Conservation (phyloP, 1,284 basidiomycete species). For the Rhodotorula sp. region DNA sequence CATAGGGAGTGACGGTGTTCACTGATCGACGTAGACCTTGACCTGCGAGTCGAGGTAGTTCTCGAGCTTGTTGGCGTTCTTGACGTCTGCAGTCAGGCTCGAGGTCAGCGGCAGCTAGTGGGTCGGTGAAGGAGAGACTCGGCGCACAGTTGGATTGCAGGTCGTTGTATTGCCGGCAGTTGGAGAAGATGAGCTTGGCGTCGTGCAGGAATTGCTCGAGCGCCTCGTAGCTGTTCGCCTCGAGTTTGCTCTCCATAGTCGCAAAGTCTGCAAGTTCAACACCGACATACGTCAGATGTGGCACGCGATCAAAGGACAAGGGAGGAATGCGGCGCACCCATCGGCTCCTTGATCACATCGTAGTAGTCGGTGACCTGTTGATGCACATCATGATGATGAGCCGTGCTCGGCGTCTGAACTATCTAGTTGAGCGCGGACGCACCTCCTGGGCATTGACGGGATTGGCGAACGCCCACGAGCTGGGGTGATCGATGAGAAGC, state of each 20-base stretch:
- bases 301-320: not conserved
- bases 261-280: constrained; percentile 65
- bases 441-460: constrained; percentile 86
- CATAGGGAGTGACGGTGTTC: not conserved
- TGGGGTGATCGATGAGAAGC: constrained; percentile 77
- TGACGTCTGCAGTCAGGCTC: constrained; percentile 57
- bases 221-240: constrained; percentile 69
- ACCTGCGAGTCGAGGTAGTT: constrained; percentile 50
- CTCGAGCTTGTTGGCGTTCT: constrained; percentile 82
- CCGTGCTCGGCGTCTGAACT: too few species aligned
- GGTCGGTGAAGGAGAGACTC: too few species aligned
- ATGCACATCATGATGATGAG: too few species aligned
- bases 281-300: not conserved
- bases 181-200: constrained; percentile 82
- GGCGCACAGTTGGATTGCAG: constrained; percentile 67
- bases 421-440: not conserved
- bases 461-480: constrained; percentile 81
- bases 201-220: constrained; percentile 79
- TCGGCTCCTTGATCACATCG: constrained; percentile 80
- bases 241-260: constrained; percentile 91
- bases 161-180: constrained; percentile 88
- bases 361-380: constrained; percentile 71
- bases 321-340: constrained; percentile 66
- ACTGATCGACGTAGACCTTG: constrained; percentile 17
- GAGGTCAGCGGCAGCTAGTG: not conserved